Base-by-base conservation (phyloP, 1,139 yeast species). In the Hyphopichia buzzinii region DNA sequence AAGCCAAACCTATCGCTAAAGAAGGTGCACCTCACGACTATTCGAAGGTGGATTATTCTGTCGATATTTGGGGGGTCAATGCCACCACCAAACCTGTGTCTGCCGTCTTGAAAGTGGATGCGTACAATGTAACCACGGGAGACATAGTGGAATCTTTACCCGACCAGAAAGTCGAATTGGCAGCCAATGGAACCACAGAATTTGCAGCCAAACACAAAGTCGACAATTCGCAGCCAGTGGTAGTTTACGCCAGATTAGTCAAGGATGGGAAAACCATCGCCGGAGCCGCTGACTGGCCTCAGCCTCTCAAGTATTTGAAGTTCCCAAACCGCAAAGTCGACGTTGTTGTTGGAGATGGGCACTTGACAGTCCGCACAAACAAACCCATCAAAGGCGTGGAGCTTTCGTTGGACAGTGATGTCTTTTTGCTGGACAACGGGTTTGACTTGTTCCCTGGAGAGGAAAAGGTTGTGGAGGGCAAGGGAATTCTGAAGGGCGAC, bases 231-330 rank as follows among this genome's bases (percentile, higher is more conserved):
- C 29, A 39, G 12, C 53, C 53, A 8, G 47, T 51, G 3, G 63
- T 55, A 3, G 52, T 58, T 10, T 48, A 50, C 39, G 40, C 49
- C 35, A 36, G 55, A 29, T 38, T 55, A 29, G 42, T 50, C 3
- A 33, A 35, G 14, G 31, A 48, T 8, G 52, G 49, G 7, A 22
- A 41, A 4, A 42, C 56, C 6, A 37, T 69, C 14, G 60, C 69
- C 8, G 49, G 64, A 35, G 63, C 67, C 7, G 57, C 62, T 10
- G 77, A 72, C 43, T 74, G 80, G 79, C 79, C 80, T 3, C 78
- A 75, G 46, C 80, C 80, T 11, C 54, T 75, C 41, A 74, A 74
- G 45, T 61, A 67, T 42, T 49, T 69, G 26, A 50, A 54, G 27
- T 59, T 68, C 45, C 56, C 58, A 3, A 43, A 47, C 11, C 42